Conservation (phyloP, 2,329 filamentous ascomycete species). For the Albophoma yamanashiensis region DNA sequence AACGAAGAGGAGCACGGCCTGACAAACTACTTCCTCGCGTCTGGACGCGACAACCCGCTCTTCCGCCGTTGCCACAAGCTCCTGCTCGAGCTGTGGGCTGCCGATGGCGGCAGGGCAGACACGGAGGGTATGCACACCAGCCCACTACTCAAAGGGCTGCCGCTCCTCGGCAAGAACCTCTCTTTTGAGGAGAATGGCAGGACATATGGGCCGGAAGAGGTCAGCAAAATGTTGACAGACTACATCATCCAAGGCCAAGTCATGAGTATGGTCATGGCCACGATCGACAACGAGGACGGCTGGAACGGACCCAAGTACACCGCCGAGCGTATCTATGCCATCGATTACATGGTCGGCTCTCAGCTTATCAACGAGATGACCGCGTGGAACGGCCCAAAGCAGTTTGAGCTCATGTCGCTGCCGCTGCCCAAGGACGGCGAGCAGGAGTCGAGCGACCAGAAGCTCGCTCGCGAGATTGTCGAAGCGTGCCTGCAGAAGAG, state of each 20-base stretch:
- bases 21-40: conserved; percentile 39
- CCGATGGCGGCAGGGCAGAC: conserved; percentile 27
- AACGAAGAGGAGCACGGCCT: conserved; percentile 22
- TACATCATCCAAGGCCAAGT: conserved; percentile 48
- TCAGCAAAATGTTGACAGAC: conserved; percentile 35
- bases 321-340: conserved; percentile 34
- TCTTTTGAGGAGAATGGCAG: conserved; percentile 12
- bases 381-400: conserved; percentile 35
- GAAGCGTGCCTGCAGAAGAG: conserved; percentile 36
- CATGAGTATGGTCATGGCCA: conserved; percentile 38
- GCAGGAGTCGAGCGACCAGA: conserved; percentile 27
- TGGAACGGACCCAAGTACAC: conserved; percentile 46
- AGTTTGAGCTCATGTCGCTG: conserved; percentile 37
- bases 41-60: conserved; percentile 28
- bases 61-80: conserved; percentile 36
- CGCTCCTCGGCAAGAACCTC: conserved; percentile 19
- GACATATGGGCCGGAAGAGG: conserved; percentile 24
- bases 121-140: conserved; percentile 40
- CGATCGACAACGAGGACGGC: conserved; percentile 34
- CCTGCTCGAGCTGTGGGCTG: conserved; percentile 39
- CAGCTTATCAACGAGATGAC: conserved; percentile 44
- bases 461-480: conserved; percentile 36
- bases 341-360: conserved; percentile 37
- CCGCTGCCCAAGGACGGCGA: conserved; percentile 22
- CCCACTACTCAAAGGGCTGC: conserved; percentile 33